A percentile compares a stretch with the other conserved stretches of the same genome.
These are phyloP conservation scores for Leccinum solheimii DNA, from an alignment of 1,284 basidiomycete genomes.

Conservation along the genomic window DNA sequence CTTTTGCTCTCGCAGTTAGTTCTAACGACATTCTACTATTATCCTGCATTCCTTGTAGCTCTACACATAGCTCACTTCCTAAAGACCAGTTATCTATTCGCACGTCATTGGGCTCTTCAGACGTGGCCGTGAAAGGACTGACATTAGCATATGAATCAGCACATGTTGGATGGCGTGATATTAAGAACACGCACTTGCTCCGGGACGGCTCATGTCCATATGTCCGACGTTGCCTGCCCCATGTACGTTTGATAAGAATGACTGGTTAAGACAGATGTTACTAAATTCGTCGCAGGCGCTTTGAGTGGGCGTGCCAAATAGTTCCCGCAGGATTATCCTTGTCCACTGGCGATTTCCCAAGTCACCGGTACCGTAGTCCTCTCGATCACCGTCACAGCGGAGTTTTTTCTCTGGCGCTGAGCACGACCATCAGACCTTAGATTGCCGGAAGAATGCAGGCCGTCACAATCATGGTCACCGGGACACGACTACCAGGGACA, in stretches of 20 bases:
- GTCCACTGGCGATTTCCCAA: constrained; percentile 20
- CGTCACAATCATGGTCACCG: constrained; percentile 10
- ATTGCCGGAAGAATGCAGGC: constrained; percentile 14
- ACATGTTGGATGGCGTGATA: constrained; percentile 9
- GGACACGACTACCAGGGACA: constrained; percentile 5
- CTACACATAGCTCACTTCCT: constrained; percentile 5
- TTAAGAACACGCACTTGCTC: constrained; percentile 12
- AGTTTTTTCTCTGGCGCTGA: constrained; percentile 4
- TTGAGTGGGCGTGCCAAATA: background rate
- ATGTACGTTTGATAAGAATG: constrained; percentile 8
- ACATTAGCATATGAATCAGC: constrained; percentile 2
- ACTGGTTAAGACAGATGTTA: constrained; percentile 4
- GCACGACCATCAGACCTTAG: background rate
- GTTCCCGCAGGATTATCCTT: constrained; percentile 12
- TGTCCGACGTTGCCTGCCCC: constrained; percentile 11
- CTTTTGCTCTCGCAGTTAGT: background rate
- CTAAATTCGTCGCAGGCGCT: constrained; percentile 17
- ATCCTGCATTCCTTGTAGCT: constrained; percentile 13
- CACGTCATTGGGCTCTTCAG: constrained; percentile 5
- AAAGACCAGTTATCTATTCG: constrained; percentile 19
- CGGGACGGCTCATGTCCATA: constrained; percentile 12
- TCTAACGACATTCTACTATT: background rate
- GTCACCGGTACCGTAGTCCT: constrained; percentile 21
- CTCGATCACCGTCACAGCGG: constrained; percentile 15
- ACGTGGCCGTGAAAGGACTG: constrained; percentile 9